Conservation (phyloP, 768 basidiomycete species). For the Dentipellis sp. region DNA sequence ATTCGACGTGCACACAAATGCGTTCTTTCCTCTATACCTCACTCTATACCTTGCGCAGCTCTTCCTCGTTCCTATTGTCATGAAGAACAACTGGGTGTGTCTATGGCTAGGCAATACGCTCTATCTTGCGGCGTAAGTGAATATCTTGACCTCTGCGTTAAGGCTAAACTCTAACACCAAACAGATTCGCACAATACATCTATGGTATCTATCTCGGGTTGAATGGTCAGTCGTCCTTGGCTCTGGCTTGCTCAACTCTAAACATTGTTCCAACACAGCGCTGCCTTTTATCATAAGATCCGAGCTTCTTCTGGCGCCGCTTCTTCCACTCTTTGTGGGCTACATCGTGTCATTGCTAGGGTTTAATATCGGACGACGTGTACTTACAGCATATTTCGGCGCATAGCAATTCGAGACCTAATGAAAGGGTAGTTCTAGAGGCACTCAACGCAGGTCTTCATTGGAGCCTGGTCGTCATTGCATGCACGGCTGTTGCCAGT, state of each 20-base stretch:
- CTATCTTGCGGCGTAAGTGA: slow-evolving; percentile 73
- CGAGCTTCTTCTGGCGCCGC: slow-evolving; percentile 83
- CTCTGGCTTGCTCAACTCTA: background rate
- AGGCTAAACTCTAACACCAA: background rate
- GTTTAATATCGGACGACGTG: slow-evolving; percentile 82
- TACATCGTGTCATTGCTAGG: slow-evolving; percentile 85
- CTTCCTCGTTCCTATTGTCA: slow-evolving; percentile 74
- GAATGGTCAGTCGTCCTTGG: slow-evolving; percentile 43
- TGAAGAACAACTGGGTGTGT: slow-evolving; percentile 88
- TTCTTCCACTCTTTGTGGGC: slow-evolving; percentile 78
- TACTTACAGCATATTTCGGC: slow-evolving; percentile 76
- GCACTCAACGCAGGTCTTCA: no score
- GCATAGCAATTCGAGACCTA: background rate
- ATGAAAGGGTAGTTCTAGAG: no score
- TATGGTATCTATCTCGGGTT: slow-evolving; percentile 88
- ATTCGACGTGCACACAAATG: slow-evolving; percentile 94
- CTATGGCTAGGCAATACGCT: slow-evolving; percentile 88
- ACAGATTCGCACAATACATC: slow-evolving; percentile 81
- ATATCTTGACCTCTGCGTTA: background rate
- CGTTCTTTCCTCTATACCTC: slow-evolving; percentile 91
- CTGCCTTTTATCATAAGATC: slow-evolving; percentile 91
- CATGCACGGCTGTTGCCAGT: no score
- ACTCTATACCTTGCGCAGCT: slow-evolving; percentile 86
- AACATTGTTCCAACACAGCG: slow-evolving; percentile 34
- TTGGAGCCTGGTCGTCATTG: no score